A percentile compares a stretch with the other conserved stretches of the same genome.
Conservation (phyloP, 305 asterid species). For the Solanum hybrid region DNA sequence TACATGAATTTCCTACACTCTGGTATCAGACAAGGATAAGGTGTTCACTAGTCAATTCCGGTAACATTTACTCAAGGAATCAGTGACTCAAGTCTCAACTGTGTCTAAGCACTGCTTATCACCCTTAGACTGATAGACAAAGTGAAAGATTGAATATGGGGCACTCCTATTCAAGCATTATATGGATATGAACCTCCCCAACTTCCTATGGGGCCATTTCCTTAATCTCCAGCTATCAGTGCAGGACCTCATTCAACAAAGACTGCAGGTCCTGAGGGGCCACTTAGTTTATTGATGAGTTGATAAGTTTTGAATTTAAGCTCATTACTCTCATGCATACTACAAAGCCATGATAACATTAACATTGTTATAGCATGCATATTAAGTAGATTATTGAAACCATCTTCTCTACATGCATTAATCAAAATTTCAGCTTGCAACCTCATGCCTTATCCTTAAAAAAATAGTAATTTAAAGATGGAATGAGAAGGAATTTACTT, state of each 20-base stretch:
- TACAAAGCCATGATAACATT: no score
- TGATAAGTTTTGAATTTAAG: no score
- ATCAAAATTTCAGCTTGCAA: no score
- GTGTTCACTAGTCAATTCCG: not conserved
- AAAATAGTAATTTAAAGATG: not conserved
- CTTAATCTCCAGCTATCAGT: not conserved
- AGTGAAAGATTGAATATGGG: not conserved
- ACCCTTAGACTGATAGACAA: not conserved
- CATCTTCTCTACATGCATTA: not conserved
- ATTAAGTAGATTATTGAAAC: not conserved
- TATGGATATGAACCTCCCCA: not conserved
- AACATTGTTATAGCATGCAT: no score
- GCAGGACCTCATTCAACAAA: not conserved
- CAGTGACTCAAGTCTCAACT: not conserved
- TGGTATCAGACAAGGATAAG: not conserved
- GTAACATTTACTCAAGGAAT: not conserved
- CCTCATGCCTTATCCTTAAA: no score
- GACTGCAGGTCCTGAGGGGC: not conserved
- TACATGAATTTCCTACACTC: not conserved
- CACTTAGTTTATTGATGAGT: no score
- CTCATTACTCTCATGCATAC: no score
- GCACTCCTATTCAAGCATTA: not conserved
- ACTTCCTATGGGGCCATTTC: no score
- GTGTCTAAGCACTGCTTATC: not conserved
- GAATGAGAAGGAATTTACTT: conserved; percentile 25